Conservation (phyloP, 805 yeast genomes). For the Hagleromyces aurorensis region DNA sequence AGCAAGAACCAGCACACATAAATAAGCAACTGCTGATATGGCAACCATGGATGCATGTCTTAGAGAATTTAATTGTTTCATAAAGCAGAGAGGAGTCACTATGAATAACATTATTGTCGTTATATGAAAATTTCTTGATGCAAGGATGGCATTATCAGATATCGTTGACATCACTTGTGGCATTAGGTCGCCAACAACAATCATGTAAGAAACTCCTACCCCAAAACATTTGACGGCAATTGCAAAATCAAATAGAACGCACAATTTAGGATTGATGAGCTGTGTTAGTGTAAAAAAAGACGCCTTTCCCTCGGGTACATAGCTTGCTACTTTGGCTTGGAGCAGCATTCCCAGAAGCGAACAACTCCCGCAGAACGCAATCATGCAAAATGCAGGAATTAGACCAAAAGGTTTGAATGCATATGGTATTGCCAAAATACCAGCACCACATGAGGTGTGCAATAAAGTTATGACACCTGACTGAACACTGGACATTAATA, state of each 20-base stretch:
- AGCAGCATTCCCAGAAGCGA: constrained; percentile 44
- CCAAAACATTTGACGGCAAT: constrained; percentile 68
- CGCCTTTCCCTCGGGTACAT: constrained; percentile 44
- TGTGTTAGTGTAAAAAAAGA: constrained; percentile 60
- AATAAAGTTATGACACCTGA: constrained; percentile 30
- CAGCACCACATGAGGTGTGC: constrained; percentile 44
- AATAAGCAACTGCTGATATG: constrained; percentile 68
- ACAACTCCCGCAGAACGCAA: constrained; percentile 24
- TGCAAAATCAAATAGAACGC: constrained; percentile 57
- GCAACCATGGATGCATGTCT: constrained; percentile 83
- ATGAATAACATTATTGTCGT: constrained; percentile 42
- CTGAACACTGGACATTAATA: no score
- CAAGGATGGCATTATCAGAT: constrained; percentile 29
- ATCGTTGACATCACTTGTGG: constrained; percentile 41
- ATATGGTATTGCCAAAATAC: constrained; percentile 66
- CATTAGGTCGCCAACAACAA: constrained; percentile 63
- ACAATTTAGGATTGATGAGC: constrained; percentile 50
- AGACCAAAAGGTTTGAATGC: constrained; percentile 42
- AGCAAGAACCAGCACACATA: constrained; percentile 62
- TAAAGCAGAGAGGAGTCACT: constrained; percentile 52
- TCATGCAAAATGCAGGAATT: constrained; percentile 19
- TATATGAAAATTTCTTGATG: constrained; percentile 53
- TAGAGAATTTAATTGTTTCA: constrained; percentile 70
- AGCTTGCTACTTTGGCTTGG: constrained; percentile 51
- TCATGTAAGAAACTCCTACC: constrained; percentile 58